Conservation (phyloP, 2,329 filamentous ascomycete species). For the Trichoderma simmonsii region DNA sequence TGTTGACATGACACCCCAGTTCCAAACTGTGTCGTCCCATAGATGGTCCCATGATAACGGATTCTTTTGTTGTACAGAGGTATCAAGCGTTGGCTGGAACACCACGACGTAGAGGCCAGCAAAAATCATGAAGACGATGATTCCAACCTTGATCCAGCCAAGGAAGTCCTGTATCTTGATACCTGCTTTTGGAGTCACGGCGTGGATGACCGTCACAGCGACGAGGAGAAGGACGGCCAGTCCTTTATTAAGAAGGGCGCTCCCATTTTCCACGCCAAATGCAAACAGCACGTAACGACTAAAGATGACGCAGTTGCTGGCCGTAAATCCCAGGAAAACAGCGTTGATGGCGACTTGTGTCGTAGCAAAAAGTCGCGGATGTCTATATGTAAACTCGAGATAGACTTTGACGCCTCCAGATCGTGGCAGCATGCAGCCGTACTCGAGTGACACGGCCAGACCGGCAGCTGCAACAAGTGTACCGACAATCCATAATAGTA, state of each 20-base stretch:
- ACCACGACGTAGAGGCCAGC: constrained; percentile 59
- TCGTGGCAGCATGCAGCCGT: constrained; percentile 67
- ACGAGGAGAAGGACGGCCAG: constrained; percentile 58
- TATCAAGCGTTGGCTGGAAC: constrained; percentile 32
- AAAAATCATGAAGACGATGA: constrained; percentile 60
- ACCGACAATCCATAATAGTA: constrained; percentile 62
- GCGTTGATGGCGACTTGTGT: constrained; percentile 62
- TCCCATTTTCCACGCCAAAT: constrained; percentile 47
- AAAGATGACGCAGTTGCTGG: constrained; percentile 68
- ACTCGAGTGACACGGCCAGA: constrained; percentile 62
- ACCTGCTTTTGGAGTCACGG: constrained; percentile 54
- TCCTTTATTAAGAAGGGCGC: constrained; percentile 50
- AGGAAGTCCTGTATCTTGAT: constrained; percentile 59
- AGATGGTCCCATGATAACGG: constrained; percentile 48
- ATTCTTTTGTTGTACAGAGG: constrained; percentile 10
- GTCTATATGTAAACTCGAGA: constrained; percentile 64
- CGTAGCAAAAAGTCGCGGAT: constrained; percentile 61
- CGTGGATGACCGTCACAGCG: constrained; percentile 56
- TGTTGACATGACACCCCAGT: constrained; percentile 64
- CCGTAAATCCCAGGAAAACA: constrained; percentile 63
- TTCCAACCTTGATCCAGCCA: constrained; percentile 60
- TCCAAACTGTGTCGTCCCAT: constrained; percentile 66
- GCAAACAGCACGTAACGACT: constrained; percentile 64
- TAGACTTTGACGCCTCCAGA: constrained; percentile 69
- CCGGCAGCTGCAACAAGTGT: constrained; percentile 60